Conservation (phyloP, 108 stramenopile genomes). For the Stephanodiscus minutulus region DNA sequence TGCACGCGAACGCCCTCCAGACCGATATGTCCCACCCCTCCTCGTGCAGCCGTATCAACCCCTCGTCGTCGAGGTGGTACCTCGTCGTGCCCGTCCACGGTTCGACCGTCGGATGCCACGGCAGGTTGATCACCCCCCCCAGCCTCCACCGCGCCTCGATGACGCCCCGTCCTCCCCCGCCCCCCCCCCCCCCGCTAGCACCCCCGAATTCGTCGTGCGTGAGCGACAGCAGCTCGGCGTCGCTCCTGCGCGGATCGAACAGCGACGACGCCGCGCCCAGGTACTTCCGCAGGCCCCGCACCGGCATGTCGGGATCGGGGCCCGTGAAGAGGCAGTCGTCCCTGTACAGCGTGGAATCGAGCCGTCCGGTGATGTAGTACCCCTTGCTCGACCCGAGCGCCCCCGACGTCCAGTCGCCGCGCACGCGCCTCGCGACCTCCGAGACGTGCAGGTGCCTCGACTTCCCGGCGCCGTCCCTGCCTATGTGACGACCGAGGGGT, state of each 20-base stretch:
- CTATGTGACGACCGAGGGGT: constrained; percentile 39
- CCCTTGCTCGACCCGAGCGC: constrained; percentile 47
- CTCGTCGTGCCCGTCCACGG: constrained; percentile 67
- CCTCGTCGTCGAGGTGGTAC: constrained; percentile 71
- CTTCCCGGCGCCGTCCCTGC: constrained; percentile 36
- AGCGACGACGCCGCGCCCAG: constrained; percentile 74
- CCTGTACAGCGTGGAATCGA: constrained; percentile 74
- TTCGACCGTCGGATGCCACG: constrained; percentile 74
- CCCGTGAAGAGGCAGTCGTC: constrained; percentile 85
- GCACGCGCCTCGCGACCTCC: constrained; percentile 17
- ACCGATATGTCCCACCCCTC: constrained; percentile 80
- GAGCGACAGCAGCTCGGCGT: constrained; percentile 53
- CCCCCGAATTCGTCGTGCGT: constrained; percentile 10
- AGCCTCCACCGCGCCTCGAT: constrained; percentile 66
- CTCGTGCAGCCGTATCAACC: constrained; percentile 62
- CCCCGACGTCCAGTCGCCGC: constrained; percentile 36
- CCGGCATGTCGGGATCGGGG: constrained; percentile 92
- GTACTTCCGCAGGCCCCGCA: constrained; percentile 79
- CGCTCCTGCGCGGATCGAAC: constrained; percentile 62
- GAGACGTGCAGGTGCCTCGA: constrained; percentile 29
- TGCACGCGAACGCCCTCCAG: constrained; percentile 71
- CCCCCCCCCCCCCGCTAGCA: too few species aligned
- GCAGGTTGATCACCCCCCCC: constrained; percentile 56
- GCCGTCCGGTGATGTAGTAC: constrained; percentile 84
- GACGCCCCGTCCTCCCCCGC: constrained; percentile 17